Percentiles rank a stretch among this genome's conserved stretches.
These are phyloP conservation scores for Claviceps sp. DNA, from an alignment of 2,329 filamentous ascomycete genomes.

Conservation along the genomic window DNA sequence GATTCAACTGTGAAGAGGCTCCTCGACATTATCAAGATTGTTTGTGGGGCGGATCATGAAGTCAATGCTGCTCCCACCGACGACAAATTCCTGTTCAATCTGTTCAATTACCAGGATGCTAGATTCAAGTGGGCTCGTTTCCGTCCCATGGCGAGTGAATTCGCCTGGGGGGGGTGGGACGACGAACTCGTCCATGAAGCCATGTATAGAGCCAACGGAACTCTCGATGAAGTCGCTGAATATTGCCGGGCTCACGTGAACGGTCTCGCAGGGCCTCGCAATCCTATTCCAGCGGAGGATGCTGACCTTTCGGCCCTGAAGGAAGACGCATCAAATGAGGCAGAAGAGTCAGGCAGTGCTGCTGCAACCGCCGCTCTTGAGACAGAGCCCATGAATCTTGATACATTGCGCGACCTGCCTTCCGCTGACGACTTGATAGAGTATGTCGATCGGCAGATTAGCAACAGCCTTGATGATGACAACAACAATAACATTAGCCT, in stretches of 20 bases:
- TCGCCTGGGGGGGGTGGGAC: slow-evolving; percentile 24
- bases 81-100: slow-evolving; percentile 24
- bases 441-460: slow-evolving; percentile 3
- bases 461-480: not conserved
- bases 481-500: not conserved
- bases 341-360: slow-evolving; percentile 12
- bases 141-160: slow-evolving; percentile 18
- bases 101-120: slow-evolving; percentile 30
- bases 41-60: slow-evolving; percentile 69
- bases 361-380: slow-evolving; percentile 13
- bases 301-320: slow-evolving; percentile 23
- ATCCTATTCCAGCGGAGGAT: slow-evolving; percentile 54
- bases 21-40: slow-evolving; percentile 69
- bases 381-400: slow-evolving; percentile 25
- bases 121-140: slow-evolving; percentile 33
- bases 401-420: slow-evolving; percentile 15
- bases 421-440: slow-evolving; percentile 2
- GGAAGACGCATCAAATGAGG: slow-evolving; percentile 12
- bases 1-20: slow-evolving; percentile 64
- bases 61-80: slow-evolving; percentile 47
- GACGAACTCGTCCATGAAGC: slow-evolving; percentile 61
- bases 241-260: slow-evolving; percentile 58
- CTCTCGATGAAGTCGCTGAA: slow-evolving; percentile 44
- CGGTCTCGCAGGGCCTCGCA: slow-evolving; percentile 44
- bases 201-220: slow-evolving; percentile 68